These are phyloP conservation scores for Colletotrichum viniferum DNA, from an alignment of 2,329 filamentous ascomycete genomes.

Conservation along the genomic window DNA sequence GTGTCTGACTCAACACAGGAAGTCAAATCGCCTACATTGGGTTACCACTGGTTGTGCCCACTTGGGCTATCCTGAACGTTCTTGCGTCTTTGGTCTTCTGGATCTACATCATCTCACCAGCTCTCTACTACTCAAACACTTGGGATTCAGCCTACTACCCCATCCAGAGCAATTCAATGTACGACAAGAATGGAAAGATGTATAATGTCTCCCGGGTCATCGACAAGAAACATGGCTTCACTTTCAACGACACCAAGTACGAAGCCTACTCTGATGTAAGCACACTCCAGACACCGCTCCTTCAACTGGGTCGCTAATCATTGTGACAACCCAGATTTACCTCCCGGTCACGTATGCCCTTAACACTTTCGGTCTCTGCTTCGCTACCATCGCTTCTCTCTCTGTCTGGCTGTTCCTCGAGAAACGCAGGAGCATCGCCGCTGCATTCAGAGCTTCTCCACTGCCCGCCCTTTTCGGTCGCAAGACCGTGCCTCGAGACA, in stretches of 20 bases:
- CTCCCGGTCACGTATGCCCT: constrained; percentile 48
- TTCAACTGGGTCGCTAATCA: not conserved
- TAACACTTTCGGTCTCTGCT: constrained; percentile 56
- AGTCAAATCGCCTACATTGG: constrained; percentile 40
- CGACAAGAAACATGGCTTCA: constrained; percentile 34
- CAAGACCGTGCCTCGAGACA: not conserved
- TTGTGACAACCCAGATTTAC: constrained; percentile 35
- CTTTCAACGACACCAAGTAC: constrained; percentile 54
- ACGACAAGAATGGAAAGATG: constrained; percentile 53
- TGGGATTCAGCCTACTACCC: constrained; percentile 59
- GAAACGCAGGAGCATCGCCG: constrained; percentile 28
- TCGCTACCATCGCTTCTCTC: constrained; percentile 50
- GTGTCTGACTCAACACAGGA: constrained; percentile 18
- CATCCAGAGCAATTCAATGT: constrained; percentile 55
- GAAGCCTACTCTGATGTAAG: constrained; percentile 52
- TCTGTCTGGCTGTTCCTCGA: constrained; percentile 35
- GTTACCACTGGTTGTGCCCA: constrained; percentile 42
- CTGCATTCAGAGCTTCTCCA: not conserved
- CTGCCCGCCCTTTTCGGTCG: not conserved
- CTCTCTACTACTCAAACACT: constrained; percentile 51
- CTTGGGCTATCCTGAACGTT: constrained; percentile 53
- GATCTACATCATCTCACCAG: constrained; percentile 47
- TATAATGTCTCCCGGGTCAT: constrained; percentile 57
- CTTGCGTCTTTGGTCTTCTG: constrained; percentile 52
- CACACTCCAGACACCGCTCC: rapidly evolving